Base-by-base conservation (phyloP, 306 rosid genomes). In the Delonix regia region DNA sequence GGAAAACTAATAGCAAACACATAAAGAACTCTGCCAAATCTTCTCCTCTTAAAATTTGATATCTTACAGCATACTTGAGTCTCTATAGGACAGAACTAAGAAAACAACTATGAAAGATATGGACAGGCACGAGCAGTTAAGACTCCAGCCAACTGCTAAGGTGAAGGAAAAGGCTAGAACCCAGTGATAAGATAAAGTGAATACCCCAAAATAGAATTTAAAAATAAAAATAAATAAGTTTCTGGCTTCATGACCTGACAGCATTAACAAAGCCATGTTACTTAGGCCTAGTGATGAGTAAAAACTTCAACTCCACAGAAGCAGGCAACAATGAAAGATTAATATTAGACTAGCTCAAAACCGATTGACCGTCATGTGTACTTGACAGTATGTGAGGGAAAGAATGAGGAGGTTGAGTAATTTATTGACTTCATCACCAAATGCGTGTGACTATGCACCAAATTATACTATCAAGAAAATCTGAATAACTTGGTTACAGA, bases 381-480 rank as follows among this genome's bases (percentile, higher is more conserved):
- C 48, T 42, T 42, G 13, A 10, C 44, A 79, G 22, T 44, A 67
- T 30, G 34, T 77, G 22, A 28, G 38, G 48, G 0, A 42, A 18
- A 44, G 57, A 72, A 70, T 15, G 53, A 51, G 57, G 25, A n/a
- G 64, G 72, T 45, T 57, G 19, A 22, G 65, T 33, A 57, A 34
- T 52, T 73, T 59, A 34, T 24, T 34, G 83, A 72, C 44, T 59
- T 78, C 73, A 47, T 71, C 61, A 73, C 52, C 52, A 48, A 53
- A 75, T 56, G 59, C 21, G n/a, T 53, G 74, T 49, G 44, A 62
- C 34, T 77, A 44, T 24, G 42, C 4, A 41, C n/a, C 22, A 71
- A 82, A 69, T 33, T 71, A 65, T 64, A 57, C 38, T 55, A 70
- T 21, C 4, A 9, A 48, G 49, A 75, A 79, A 79, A 38, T 27